Conservation (phyloP, 768 basidiomycete species). For the Auricularia sp. region DNA sequence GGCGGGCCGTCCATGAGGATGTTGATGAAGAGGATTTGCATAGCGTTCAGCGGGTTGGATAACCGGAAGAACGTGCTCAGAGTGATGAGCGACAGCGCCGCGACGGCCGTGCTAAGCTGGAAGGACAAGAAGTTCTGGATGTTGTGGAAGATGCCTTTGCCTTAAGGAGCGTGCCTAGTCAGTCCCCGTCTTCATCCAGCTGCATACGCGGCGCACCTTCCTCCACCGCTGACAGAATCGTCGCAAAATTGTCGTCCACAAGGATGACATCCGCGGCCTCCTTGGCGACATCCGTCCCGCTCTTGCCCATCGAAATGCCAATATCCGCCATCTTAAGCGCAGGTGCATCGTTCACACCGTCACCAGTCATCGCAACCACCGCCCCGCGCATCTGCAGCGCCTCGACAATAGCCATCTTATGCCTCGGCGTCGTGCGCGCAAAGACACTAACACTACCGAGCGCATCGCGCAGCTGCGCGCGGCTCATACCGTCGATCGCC, state of each 20-base stretch:
- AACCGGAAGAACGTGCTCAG: constrained; percentile 84
- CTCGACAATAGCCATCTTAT: constrained; percentile 96
- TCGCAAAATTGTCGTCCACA: constrained; percentile 94
- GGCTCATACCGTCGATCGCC: constrained; percentile 76
- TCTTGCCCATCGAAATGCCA: constrained; percentile 95
- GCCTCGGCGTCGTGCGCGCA: constrained; percentile 90
- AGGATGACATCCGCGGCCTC: constrained; percentile 96
- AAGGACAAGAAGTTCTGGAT: constrained; percentile 97
- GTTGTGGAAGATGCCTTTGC: constrained; percentile 97
- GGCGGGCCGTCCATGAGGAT: constrained; percentile 98
- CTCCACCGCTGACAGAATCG: constrained; percentile 88
- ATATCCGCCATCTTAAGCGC: constrained; percentile 98
- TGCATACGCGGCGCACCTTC: constrained; percentile 35
- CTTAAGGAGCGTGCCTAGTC: constrained; percentile 31
- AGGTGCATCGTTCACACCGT: constrained; percentile 84
- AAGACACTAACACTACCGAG: constrained; percentile 81
- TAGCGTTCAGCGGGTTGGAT: constrained; percentile 89
- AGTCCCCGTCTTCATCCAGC: too few species aligned
- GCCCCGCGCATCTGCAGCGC: constrained; percentile 85
- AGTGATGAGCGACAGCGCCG: constrained; percentile 90
- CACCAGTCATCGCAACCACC: constrained; percentile 71
- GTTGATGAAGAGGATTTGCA: constrained; percentile 99
- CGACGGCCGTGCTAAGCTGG: constrained; percentile 95
- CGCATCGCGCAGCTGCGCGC: constrained; percentile 69
- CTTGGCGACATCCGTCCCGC: constrained; percentile 97